These are phyloP conservation scores for Camellia lanceoleosa DNA, from an alignment of 148 eudicot genomes.

Conservation along the genomic window DNA sequence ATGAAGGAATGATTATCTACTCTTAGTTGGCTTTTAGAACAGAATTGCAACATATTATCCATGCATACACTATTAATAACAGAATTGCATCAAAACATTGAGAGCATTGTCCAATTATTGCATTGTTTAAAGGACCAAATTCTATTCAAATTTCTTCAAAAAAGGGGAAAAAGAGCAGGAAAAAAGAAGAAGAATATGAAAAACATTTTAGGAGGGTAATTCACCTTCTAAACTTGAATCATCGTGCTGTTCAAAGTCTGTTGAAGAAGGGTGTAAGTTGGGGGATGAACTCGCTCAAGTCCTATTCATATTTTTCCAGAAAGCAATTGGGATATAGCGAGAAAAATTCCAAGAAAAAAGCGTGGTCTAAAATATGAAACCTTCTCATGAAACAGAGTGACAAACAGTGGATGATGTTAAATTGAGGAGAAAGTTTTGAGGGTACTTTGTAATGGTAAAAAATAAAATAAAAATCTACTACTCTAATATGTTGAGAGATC, in stretches of 20 bases:
- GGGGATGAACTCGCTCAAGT: conserved; percentile 55
- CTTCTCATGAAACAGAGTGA: too few relatives aligned
- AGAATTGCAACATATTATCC: not conserved
- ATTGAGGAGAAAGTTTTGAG: not conserved
- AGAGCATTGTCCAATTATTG: not conserved
- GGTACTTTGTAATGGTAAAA: not conserved
- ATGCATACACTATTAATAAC: not conserved
- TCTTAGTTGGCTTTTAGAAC: not conserved
- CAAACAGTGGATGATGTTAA: not conserved
- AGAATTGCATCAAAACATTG: not conserved
- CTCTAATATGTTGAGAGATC: conserved; percentile 22
- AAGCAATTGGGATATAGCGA: not conserved
- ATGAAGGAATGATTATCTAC: not conserved
- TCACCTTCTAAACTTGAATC: conserved; percentile 77
- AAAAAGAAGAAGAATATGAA: not conserved
- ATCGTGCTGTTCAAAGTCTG: conserved; percentile 18
- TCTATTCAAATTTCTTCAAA: not conserved
- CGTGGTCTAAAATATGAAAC: not conserved
- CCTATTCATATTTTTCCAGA: conserved; percentile 41
- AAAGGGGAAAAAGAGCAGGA: not conserved
- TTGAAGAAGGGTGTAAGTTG: conserved; percentile 33
- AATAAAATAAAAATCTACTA: not conserved
- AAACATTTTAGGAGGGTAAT: not conserved
- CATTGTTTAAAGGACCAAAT: not conserved
- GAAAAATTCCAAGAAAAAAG: not conserved